Evolutionary conservation across 2,329 filamentous ascomycete genomes (phyloP).

Genomic region (Botryosphaeria dothidea): DNA sequence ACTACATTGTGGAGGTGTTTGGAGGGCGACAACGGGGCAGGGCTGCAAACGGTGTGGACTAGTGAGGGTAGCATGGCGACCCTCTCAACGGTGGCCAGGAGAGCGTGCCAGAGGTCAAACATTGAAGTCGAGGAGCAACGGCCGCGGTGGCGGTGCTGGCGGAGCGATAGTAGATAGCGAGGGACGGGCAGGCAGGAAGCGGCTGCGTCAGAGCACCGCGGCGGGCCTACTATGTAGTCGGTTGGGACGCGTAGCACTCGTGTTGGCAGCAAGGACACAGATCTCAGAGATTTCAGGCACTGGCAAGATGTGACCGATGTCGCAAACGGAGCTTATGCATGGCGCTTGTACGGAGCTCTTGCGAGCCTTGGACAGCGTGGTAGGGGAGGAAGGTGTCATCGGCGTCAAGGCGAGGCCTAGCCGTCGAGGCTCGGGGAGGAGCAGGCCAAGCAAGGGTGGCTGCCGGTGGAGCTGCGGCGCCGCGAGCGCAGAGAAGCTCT

Average conservation of each 20-base stretch:
- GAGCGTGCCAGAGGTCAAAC: conserved; percentile 2
- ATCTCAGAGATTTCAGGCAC: conserved; percentile 33
- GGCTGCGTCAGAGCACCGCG: background rate
- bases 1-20: conserved; percentile 38
- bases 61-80: conserved; percentile 40
- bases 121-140: background rate
- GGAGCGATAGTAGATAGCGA: background rate
- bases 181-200: conserved; percentile 25
- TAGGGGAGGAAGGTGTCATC: conserved; percentile 41
- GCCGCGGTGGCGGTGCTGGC: background rate
- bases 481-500: background rate
- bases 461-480: conserved; percentile 7
- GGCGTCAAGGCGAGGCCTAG: conserved; percentile 25
- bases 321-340: conserved; percentile 40
- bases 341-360: conserved; percentile 36
- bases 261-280: conserved; percentile 12
- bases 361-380: background rate
- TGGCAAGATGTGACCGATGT: conserved; percentile 37
- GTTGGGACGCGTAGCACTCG: background rate
- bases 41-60: conserved; percentile 34
- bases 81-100: conserved; percentile 4
- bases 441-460: conserved; percentile 14
- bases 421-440: background rate
- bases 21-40: conserved; percentile 33
- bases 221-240: background rate